Evolutionary conservation across 2,329 filamentous ascomycete species (phyloP), one percentile per base, ranked within the genome.

Genomic region (Phyllosticta citriasiana): DNA sequence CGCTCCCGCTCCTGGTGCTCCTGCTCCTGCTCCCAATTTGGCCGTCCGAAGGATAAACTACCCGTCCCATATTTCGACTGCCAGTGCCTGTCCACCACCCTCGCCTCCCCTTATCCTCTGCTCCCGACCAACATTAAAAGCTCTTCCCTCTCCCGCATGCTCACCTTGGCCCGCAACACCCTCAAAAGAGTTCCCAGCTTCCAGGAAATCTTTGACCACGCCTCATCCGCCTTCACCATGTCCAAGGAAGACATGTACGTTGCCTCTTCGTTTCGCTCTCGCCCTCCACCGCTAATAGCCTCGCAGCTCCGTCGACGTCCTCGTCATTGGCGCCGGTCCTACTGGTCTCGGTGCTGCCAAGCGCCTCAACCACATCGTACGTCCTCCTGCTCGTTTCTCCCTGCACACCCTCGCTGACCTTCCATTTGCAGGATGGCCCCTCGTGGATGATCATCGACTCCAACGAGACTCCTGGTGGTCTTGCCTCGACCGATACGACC

Each of bases 281-380:
- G 16, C 35, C 25, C 3, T 3, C 19, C 33, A 26, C 57, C 56
- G 55, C 27, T 30, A 6, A 7, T 9, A 3, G 3, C 10, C 59
- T 57, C 14, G 19, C 76, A 95, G 91, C 77, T 87, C 91, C 72
- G 91, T 97, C 75, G 94, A 99, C 79, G 88, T 99, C 69, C 90
- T 99, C 74, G 87, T 99, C 77, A 97, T 97, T 80, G 94, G 94
- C 74, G 93, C 93, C 79, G 94, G 94, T 74, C 94, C 94, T 70
- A 97, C 94, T 73, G 94, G 94, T 79, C 85, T 97, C 69, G 94
- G 94, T 82, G 94, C 94, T 75, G 94, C 94, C 70, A 99, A 99
- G 83, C 90, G 94, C 75, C 85, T 99, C 67, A 88, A 97, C 78
- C 94, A 99, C 79, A 87, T 97, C 73, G 94, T 97, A 82, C 69